These are phyloP conservation scores for Orobanche coerulescens DNA, from an alignment of 257 asterid genomes.

Conservation along the genomic window DNA sequence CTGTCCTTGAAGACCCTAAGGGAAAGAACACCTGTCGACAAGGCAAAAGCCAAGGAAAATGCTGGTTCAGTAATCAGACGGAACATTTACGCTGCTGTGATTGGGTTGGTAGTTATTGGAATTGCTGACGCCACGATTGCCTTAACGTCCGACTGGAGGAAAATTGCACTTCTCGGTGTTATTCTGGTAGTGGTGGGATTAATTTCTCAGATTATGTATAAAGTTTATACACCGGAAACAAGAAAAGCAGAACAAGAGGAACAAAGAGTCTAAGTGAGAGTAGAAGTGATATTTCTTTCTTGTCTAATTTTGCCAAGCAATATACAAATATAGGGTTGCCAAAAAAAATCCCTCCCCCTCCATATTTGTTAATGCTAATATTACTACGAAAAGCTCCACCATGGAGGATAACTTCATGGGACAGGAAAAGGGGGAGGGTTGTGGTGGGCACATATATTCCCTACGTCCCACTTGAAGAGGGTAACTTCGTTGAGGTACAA, in stretches of 20 bases:
- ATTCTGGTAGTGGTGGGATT: conserved; percentile 76
- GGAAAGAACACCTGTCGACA: conserved; percentile 42
- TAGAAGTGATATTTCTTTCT: conserved; percentile 12
- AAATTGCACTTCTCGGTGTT: conserved; percentile 58
- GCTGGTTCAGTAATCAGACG: conserved; percentile 59
- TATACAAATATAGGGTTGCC: neutral
- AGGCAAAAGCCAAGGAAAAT: conserved; percentile 49
- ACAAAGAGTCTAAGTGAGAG: conserved; percentile 31
- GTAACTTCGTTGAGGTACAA: no score
- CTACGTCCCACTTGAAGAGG: no score
- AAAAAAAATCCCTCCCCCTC: neutral
- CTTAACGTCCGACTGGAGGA: conserved; percentile 52
- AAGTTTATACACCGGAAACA: conserved; percentile 42
- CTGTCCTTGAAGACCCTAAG: conserved; percentile 69
- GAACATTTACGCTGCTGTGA: conserved; percentile 63
- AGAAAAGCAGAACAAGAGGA: conserved; percentile 31
- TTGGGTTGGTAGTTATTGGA: conserved; percentile 54
- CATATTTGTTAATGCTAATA: neutral
- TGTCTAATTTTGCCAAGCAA: conserved; percentile 12
- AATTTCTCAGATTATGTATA: conserved; percentile 76
- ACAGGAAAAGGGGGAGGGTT: no score
- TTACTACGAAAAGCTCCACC: no score
- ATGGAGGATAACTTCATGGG: no score
- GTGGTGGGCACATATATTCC: no score
- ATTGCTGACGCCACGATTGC: conserved; percentile 50